Evolutionary conservation across 2,329 filamentous ascomycete species (phyloP), one percentile per base, ranked within the genome.

Genomic region (Pestalotiopsis sp.): DNA sequence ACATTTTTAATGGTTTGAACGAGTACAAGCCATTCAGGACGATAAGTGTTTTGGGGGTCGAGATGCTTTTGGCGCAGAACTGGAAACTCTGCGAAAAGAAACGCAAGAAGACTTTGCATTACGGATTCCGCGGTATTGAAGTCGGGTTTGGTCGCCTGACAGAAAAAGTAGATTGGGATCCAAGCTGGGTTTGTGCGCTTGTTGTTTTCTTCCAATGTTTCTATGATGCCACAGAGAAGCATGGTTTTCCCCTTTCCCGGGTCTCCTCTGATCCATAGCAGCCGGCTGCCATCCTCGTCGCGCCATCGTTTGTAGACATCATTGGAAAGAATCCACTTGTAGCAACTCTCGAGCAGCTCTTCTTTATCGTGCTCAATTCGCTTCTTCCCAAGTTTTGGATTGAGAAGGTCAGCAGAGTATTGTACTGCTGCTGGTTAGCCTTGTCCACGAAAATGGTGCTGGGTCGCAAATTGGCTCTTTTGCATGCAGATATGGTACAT

Each of bases 1-100:
- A 86, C 82, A 20, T 74, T 70, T 1, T 14, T 67, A 6, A 86
- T 77, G n/a, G 84, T 79, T 13, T 79, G 70, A 5, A 77, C 67
- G 66, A 84, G 84, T 0, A 80, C 68, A 2, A 61, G n/a, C 67
- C 74, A 73, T 1, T 78, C 78, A 0, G 67, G 66, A 3, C 60
- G 3, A 17, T 81, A 71, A 67, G 81, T 80, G 59, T 75, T 68
- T 24, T 76, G 71, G 10, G 68, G 72, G 3, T 84, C 10, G 67
- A 83, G 74, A 2, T 68, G 69, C 13, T 79, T 65, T 1, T 84
- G 76, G 0, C 67, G 71, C 10, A 73, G 74, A 52, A 73, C 6
- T 1, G 30, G 30, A 30, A 30, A 60, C 56, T 76, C 74, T 2
- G 73, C 38, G 17, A 76, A 6, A 3, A 79, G 73, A 20, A 75